Evolutionary conservation across 164 flowering plant species (phyloP), one percentile per base, ranked within the genome.

Genomic region (Umbellularia californica): DNA sequence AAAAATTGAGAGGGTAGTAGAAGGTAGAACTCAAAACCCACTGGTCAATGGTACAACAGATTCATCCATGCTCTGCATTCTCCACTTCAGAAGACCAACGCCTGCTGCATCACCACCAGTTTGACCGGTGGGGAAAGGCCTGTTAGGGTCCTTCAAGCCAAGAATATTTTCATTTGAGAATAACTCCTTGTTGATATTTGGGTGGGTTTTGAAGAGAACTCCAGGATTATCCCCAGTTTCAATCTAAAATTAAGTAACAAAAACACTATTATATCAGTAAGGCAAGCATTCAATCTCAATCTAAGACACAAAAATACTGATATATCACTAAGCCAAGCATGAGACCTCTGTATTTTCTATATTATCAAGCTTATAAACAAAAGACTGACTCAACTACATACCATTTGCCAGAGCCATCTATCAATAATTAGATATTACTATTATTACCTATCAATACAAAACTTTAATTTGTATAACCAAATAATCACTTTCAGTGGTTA

Each of bases 181-280:
- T 65, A 96, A 81, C 77, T 96, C 99, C 73, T 86, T 96, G 89
- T 94, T 96, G 82, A 96, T 93, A 81, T 96, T 94, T 68, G 98
- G 99, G 62, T 96, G 99, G 5, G 98, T 90, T 82, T 94, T 96
- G 85, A 90, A 96, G 65, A 88, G 79, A 71, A 96, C 80, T 75
- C 85, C 87, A 9, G 90, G 86, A 86, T 92, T 89, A 4, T 82
- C 90, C 33, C 90, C 88, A 74, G 88, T 83, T 83, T 96, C 97
- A 79, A 92, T 86, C 99, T 94, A 88, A 69, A 65, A 77, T 28
- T 17, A 28, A 71, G 27, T 1, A 27, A 62, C 9, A 72, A 27
- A 12, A 13, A 15, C 58, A 13, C 14, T 52, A 52, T 55, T 55
- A 17, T 15, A 3, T 15, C 60, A 55, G n/a, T 55, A 55, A 3